These are phyloP conservation scores for Carex parvula DNA, from an alignment of 176 grass and related monocot genomes.

Conservation along the genomic window DNA sequence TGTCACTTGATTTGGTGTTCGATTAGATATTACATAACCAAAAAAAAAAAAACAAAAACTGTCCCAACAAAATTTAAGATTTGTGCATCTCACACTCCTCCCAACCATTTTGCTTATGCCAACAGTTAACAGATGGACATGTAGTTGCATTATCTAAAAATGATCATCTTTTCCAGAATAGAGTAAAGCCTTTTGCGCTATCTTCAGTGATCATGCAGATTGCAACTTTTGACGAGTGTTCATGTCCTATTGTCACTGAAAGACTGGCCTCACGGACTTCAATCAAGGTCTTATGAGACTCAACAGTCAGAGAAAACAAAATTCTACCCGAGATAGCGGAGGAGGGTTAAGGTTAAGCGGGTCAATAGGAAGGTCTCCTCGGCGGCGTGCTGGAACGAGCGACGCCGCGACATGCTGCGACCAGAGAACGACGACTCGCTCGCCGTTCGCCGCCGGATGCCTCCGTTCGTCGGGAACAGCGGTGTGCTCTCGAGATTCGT, in stretches of 20 bases:
- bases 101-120: not conserved
- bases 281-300: not conserved
- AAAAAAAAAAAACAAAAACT: not conserved
- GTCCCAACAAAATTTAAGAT: not conserved
- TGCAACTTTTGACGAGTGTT: not conserved
- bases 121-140: not conserved
- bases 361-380: conserved; percentile 71
- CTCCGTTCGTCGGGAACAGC: not conserved
- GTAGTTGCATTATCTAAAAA: not conserved
- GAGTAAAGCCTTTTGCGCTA: not conserved
- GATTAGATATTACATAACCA: not conserved
- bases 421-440: conserved; percentile 10
- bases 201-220: not conserved
- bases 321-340: conserved; percentile 85
- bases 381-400: conserved; percentile 39
- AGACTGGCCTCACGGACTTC: not conserved
- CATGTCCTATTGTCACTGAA: not conserved
- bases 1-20: not conserved
- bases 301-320: not conserved
- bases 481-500: not conserved
- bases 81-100: not conserved
- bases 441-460: conserved; percentile 21
- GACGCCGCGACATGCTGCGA: not conserved
- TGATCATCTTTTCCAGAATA: not conserved
- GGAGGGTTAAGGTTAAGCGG: conserved; percentile 66